phyloP scores from a whole-genome alignment of 1,284 basidiomycete species.

The Cryptococcus depauperatus region DNA sequence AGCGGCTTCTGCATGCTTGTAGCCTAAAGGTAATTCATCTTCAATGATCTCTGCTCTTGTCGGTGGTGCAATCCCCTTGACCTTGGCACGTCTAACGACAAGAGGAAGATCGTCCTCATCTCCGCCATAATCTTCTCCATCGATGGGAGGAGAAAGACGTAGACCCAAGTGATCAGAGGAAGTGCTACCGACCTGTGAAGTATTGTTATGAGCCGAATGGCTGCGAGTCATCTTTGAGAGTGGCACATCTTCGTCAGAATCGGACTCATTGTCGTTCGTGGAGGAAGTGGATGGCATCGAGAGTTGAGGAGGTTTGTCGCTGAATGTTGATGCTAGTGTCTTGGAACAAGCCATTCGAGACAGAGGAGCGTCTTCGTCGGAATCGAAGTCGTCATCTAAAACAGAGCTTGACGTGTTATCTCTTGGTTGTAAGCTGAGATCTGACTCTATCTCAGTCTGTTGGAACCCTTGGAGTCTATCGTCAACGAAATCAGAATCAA shows the following conservation, averaged over 20 bases:
- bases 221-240: slow-evolving; percentile 6
- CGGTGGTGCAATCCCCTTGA: slow-evolving; percentile 11
- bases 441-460: too few relatives aligned
- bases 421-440: too few relatives aligned
- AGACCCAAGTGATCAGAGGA: neutral
- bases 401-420: too few relatives aligned
- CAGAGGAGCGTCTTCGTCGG: slow-evolving; percentile 41
- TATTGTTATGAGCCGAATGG: too few relatives aligned
- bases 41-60: slow-evolving; percentile 25
- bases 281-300: neutral
- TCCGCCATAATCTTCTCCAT: slow-evolving; percentile 6
- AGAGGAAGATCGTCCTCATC: slow-evolving; percentile 15
- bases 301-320: too few relatives aligned
- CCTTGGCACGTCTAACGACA: slow-evolving; percentile 10
- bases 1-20: slow-evolving; percentile 30
- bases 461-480: too few relatives aligned
- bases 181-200: too few relatives aligned
- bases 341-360: slow-evolving; percentile 14
- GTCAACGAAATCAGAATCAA: too few relatives aligned
- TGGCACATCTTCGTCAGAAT: slow-evolving; percentile 13
- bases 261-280: slow-evolving; percentile 1
- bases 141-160: neutral
- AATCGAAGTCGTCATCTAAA: too few relatives aligned
- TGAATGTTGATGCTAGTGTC: too few relatives aligned
- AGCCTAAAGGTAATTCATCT: slow-evolving; percentile 37